Base-by-base conservation (phyloP, 495 filamentous ascomycete genomes). In the Corynascus novoguineensis region DNA sequence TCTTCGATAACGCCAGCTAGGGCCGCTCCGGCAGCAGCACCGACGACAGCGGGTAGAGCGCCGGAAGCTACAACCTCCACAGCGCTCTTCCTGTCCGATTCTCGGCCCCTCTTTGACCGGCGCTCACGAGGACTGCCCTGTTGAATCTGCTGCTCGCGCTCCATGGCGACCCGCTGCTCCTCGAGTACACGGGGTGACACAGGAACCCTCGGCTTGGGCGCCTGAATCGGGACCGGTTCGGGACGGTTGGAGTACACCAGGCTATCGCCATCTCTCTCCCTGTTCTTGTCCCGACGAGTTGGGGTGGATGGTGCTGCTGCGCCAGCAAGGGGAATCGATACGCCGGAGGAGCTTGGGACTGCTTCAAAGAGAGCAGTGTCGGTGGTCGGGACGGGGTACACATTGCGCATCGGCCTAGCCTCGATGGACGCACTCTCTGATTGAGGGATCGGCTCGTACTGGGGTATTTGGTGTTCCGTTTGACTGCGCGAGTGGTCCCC, bases 301-400 rank as follows among this genome's bases (percentile, higher is more conserved):
- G 61, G 50, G 14, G 50, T 53, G 7, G 60, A 58, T 4, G 60
- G 50, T 5, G 44, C 50, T 14, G 10, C 24, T 4, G 40, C 42
- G 2, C 38, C 51, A 35, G 32, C 45, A 53, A 46, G 54, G n/a
- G 57, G 45, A 19, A 56, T 31, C 31, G 60, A 73, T n/a, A 74
- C 72, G 40, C 71, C 67, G 15, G 84, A 78, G 46, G 61, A 58
- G 46, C 74, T 75, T 17, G 78, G 67, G 22, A 66, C 71, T 56
- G 73, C 79, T 50, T 86, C 84, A 60, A 82, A 86, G 38, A 74
- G 78, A 29, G 72, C 71, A 4, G 81, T 81, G 63, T 88, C 86
- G 11, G 76, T 76, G 21, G 83, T 87, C 25, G 84, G 76, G 35
- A 85, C 63, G 9, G 86, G 83, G 57, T 69, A 73, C 17, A 72